Conservation (phyloP, 345 rosid species). For the Acer saccharum region DNA sequence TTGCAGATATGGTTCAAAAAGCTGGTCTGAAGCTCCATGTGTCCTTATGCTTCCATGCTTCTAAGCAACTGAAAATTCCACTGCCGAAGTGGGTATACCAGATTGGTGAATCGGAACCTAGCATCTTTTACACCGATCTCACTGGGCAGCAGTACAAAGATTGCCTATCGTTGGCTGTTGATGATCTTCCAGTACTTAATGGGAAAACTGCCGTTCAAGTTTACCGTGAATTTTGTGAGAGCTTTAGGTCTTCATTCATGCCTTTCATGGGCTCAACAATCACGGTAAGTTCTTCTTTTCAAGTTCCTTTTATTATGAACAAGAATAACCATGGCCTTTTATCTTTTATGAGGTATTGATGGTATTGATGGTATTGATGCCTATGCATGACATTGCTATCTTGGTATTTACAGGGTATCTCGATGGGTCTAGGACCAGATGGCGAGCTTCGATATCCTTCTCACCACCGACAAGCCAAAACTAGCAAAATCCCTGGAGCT, state of each 20-base stretch:
- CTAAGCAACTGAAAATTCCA: conserved; percentile 39
- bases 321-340: neutral
- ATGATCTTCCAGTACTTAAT: conserved; percentile 67
- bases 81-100: conserved; percentile 78
- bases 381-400: conserved; percentile 5
- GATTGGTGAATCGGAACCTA: conserved; percentile 54
- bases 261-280: conserved; percentile 71
- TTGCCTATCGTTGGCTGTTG: conserved; percentile 79
- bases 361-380: conserved; percentile 11
- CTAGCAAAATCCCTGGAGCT: conserved; percentile 42
- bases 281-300: conserved; percentile 45
- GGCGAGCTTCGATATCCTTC: conserved; percentile 90
- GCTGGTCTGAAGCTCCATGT: conserved; percentile 80
- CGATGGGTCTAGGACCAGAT: conserved; percentile 87
- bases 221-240: conserved; percentile 66
- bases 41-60: conserved; percentile 75
- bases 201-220: conserved; percentile 83
- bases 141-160: conserved; percentile 56
- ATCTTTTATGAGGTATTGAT: neutral
- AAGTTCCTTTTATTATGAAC: neutral
- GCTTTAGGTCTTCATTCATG: conserved; percentile 74
- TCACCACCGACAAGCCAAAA: conserved; percentile 33
- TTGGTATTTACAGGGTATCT: conserved; percentile 61
- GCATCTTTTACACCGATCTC: conserved; percentile 59
- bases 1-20: conserved; percentile 78